Conservation (phyloP, 2,329 filamentous ascomycete species). For the Neofusicoccum kwambonambiense region DNA sequence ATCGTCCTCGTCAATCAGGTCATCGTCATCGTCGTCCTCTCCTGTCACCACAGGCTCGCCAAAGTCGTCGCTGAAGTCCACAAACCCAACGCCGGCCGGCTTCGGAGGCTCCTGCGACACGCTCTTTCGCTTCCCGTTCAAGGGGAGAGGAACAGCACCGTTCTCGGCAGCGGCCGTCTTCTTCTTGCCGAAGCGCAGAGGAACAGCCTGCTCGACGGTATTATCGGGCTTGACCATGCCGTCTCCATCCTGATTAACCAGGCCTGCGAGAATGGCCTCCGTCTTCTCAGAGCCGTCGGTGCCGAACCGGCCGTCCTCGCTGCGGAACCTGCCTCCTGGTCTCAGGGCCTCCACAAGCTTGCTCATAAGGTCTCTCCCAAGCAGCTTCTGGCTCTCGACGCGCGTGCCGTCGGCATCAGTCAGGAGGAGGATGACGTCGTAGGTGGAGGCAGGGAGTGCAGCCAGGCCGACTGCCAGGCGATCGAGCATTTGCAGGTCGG, state of each 20-base stretch:
- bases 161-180: slow-evolving; percentile 48
- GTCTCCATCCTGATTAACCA: slow-evolving; percentile 59
- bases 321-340: slow-evolving; percentile 64
- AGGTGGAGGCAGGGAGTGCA: slow-evolving; percentile 70
- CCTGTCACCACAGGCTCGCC: slow-evolving; percentile 52
- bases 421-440: slow-evolving; percentile 82
- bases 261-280: slow-evolving; percentile 82
- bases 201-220: slow-evolving; percentile 56
- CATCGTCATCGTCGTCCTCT: slow-evolving; percentile 57
- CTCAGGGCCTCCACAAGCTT: slow-evolving; percentile 70
- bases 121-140: slow-evolving; percentile 45
- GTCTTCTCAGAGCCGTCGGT: slow-evolving; percentile 53
- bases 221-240: slow-evolving; percentile 74
- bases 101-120: slow-evolving; percentile 35
- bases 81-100: slow-evolving; percentile 64
- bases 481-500: slow-evolving; percentile 97
- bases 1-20: slow-evolving; percentile 87
- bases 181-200: slow-evolving; percentile 64
- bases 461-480: slow-evolving; percentile 81
- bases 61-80: slow-evolving; percentile 66
- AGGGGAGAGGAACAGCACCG: slow-evolving; percentile 23
- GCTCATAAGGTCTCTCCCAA: slow-evolving; percentile 67
- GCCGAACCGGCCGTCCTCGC: slow-evolving; percentile 65
- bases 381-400: slow-evolving; percentile 62
- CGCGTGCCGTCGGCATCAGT: slow-evolving; percentile 70